Base-by-base conservation (phyloP, 1,139 yeast species). In the Pichia sp. region DNA sequence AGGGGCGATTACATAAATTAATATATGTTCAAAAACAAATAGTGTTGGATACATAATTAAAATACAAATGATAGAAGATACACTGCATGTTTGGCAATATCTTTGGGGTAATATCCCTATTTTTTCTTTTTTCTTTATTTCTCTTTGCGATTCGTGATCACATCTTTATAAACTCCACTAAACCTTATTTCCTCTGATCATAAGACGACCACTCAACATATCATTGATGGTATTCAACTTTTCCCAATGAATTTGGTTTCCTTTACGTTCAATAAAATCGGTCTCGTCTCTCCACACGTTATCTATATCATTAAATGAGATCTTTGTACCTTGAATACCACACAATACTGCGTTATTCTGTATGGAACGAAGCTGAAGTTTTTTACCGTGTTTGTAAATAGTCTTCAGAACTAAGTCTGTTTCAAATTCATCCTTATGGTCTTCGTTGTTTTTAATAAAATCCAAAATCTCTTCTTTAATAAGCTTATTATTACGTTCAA, bases 161-260 rank as follows among this genome's bases (percentile, higher is more conserved):
- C 33, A 31, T 31, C 33, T 31, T 16, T 23, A 11, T 26, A 26
- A 4, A 10, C 27, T 6, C n/a, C 16, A 28, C 29, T 31, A 2
- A 27, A 29, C 33, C 35, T 44, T 48, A 23, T 64, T 64, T 47
- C 69, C 69, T 59, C 81, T 67, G 41, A 79, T 60, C 51, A 69
- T 61, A 44, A 72, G 60, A 58, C 86, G 70, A 36, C 92, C 92
- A 58, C 88, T 82, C 57, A 84, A 69, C 58, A 83, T 75, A 56
- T 81, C 85, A 47, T 80, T 76, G 36, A 79, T 74, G 47, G 71
- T 70, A 47, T 69, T 72, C 67, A 79, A 70, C 42, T 73, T 69
- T 42, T 68, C 66, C 95, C 95, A 84, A 60, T 83, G 92, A 38
- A 82, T 65, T 4, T 74, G 73, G 46, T 65, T 68, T 45, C 90